Percentiles rank a stretch among this genome's conserved stretches.
Evolutionary conservation across 371 early-diverging fungal species (phyloP).

Genomic region (Mucor saturninus): DNA sequence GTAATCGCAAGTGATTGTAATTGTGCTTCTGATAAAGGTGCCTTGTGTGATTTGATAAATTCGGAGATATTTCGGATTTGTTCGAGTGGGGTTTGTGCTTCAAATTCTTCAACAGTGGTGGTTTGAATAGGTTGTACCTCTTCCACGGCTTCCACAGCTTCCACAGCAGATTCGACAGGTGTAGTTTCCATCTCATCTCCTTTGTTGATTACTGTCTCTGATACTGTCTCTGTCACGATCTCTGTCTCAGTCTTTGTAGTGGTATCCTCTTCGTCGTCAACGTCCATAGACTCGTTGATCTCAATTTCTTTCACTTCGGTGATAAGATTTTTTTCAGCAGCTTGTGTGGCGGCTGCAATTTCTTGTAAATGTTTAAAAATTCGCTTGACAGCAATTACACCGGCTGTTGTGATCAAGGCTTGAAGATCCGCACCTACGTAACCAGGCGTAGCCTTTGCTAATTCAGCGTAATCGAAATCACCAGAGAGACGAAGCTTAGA

Average conservation of each 20-base stretch:
- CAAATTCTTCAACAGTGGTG: constrained; percentile 59
- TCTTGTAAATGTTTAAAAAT: constrained; percentile 78
- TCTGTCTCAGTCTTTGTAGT: constrained; percentile 29
- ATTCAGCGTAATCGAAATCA: constrained; percentile 83
- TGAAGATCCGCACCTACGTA: constrained; percentile 99
- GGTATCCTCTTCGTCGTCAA: constrained; percentile 3
- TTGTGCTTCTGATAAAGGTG: constrained; percentile 80
- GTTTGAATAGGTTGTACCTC: constrained; percentile 34
- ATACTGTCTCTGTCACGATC: constrained; percentile 4
- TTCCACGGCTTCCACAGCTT: constrained; percentile 7
- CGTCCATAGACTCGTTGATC: constrained; percentile 34
- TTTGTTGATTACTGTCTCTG: not conserved
- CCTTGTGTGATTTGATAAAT: constrained; percentile 73
- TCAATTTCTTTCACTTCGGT: constrained; percentile 11
- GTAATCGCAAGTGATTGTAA: constrained; percentile 86
- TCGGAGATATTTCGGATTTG: constrained; percentile 74
- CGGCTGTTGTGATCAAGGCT: constrained; percentile 97
- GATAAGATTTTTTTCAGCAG: not conserved
- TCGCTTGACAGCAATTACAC: constrained; percentile 92
- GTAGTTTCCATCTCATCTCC: constrained; percentile 6
- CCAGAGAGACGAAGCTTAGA: constrained; percentile 87
- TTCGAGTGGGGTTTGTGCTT: constrained; percentile 57
- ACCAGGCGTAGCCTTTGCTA: constrained; percentile 97
- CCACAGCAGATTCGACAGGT: constrained; percentile 5
- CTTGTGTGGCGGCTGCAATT: constrained; percentile 19